A percentile compares a stretch with the other conserved stretches of the same genome.
These are phyloP conservation scores for Chlamydomonas incerta DNA, from an alignment of 139 green algal species.

Conservation along the genomic window DNA sequence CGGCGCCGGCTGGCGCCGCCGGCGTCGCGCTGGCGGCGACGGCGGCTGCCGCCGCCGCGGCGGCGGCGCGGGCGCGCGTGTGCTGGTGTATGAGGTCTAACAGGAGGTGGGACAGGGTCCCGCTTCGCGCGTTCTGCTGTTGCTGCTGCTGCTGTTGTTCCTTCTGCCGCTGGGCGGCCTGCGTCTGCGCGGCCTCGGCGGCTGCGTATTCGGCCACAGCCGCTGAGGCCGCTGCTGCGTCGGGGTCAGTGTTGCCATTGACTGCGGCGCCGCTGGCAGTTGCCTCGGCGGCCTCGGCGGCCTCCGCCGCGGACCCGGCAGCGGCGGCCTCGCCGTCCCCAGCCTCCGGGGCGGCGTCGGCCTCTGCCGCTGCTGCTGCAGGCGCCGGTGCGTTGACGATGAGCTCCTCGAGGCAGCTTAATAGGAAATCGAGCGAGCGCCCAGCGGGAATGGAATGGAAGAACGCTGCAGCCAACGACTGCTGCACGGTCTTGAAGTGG, in stretches of 20 bases:
- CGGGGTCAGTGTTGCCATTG: background rate
- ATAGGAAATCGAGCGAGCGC: conserved; percentile 15
- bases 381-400: background rate
- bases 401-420: conserved; percentile 10
- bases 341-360: too few relatives aligned
- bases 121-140: background rate
- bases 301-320: background rate
- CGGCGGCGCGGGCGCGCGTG: too few relatives aligned
- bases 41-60: background rate
- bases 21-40: background rate
- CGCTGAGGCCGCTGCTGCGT: too few relatives aligned
- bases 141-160: background rate
- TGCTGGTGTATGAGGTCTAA: conserved; percentile 2
- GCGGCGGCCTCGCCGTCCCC: background rate
- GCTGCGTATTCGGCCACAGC: background rate
- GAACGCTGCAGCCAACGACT: background rate
- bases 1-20: background rate
- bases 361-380: too few relatives aligned
- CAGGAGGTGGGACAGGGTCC: conserved; percentile 26
- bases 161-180: too few relatives aligned
- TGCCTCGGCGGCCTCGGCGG: background rate
- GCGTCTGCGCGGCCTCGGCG: background rate
- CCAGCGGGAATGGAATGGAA: background rate
- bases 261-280: background rate
- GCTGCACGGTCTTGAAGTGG: conserved; percentile 9